Evolutionary conservation across 805 yeast genomes (phyloP), one percentile per base, ranked within the genome.

Genomic region (Saturnispora dispora): DNA sequence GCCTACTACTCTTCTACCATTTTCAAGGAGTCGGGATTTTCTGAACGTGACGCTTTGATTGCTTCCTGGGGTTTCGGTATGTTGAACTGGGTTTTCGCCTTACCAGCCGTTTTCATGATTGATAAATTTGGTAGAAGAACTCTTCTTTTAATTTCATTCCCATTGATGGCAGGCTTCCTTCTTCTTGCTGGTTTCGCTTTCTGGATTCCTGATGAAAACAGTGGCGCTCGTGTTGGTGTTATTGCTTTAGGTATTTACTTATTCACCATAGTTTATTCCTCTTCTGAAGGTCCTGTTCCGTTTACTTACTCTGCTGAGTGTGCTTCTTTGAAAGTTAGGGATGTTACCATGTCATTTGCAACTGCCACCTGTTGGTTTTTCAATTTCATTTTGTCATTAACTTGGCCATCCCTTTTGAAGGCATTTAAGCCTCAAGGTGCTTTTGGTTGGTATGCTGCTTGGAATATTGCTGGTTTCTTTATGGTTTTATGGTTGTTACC

Each of bases 391-490:
- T 82, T 83, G 64, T 86, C 87, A 15, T 82, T 79, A 62, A 82
- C 83, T 50, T 85, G 89, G 45, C 88, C 89, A 45, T 81, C 86
- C 23, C 68, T 88, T 65, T 66, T 77, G 52, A 74, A 68, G 46
- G 81, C 83, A 0, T 82, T 88, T 69, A 79, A 78, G 51, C 77
- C 88, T 2, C 87, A 83, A 57, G 96, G 96, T 65, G 95, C 95
- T 78, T 65, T 73, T 84, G 67, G 83, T 81, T 56, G 85, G 81
- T 62, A 71, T 57, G 50, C 55, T 3, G 52, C 60, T 60, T 74
- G 79, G 52, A 67, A 82, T 64, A 71, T 83, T 68, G 86, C 83
- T 66, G 86, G 85, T 51, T 81, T 76, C 74, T 81, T 86, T 74
- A 74, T 75, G 58, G 81, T 87, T 54, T 3, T 88, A 85, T 63